Evolutionary conservation across 2,329 filamentous ascomycete genomes (phyloP), one percentile per base, ranked within the genome.

Genomic region (Neonectria neomacrospora): DNA sequence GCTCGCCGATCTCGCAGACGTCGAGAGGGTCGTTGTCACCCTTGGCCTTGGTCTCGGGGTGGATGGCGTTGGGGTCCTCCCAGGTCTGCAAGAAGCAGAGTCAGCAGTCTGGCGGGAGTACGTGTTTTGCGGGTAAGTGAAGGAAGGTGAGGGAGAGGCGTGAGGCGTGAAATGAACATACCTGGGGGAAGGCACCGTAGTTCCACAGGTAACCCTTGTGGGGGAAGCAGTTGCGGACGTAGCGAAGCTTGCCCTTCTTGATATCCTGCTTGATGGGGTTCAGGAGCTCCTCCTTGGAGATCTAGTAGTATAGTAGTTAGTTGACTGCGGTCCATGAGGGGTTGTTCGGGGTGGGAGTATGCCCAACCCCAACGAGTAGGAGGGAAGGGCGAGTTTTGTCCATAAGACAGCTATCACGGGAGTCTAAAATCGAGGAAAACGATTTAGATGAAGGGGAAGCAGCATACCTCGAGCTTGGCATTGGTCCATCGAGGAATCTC

Each of bases 161-260:
- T 18, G 47, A 50, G 47, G 12, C n/a, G 45, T 54, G 41, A 54
- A 11, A 23, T 44, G 41, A 34, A 58, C 86, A 78, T 87, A 96
- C 93, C 87, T 96, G 93, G 76, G 96, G 96, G 90, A 99, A 98
- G 82, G 94, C 94, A 85, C 96, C 96, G 85, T 99, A 99, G 90
- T 99, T 99, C 96, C 96, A 99, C 76, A 99, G 93, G 84, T 99
- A 99, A 73, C 96, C 96, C 90, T 99, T 98, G 91, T 99, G 96
- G 76, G 96, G 96, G 89, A 99, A 99, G 91, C 96, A 99, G 91
- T 99, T 99, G 85, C 96, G 94, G 80, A 99, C 96, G 81, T 91
- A 99, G 78, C 96, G 93, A 77, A 98, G 94, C 89, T 97, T 98
- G 88, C 95, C 96, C 89, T 99, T 98, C 92, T 99, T 98, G 82